Evolutionary conservation across 805 yeast genomes (phyloP).

Genomic region (Nakazawaea siamensis): DNA sequence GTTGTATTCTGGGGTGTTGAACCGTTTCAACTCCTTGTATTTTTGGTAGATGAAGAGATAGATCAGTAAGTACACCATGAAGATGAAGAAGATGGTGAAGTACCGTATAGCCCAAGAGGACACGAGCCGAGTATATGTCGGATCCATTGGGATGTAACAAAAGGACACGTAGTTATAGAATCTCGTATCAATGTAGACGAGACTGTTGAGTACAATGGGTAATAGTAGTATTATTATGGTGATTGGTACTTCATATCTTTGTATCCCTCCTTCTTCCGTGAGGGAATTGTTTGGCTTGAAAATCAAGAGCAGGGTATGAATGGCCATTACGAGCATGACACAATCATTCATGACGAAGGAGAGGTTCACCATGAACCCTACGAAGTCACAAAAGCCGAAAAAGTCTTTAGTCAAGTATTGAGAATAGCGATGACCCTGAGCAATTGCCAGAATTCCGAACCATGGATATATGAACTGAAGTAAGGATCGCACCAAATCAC

Average conservation of each 20-base stretch:
- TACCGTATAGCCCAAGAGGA: conserved; percentile 80
- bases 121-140: conserved; percentile 64
- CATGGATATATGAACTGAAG: conserved; percentile 3
- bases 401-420: not conserved
- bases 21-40: conserved; percentile 37
- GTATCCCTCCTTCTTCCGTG: conserved; percentile 68
- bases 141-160: conserved; percentile 70
- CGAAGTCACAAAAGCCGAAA: conserved; percentile 43
- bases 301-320: conserved; percentile 70
- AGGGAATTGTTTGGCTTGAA: conserved; percentile 43
- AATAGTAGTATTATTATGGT: conserved; percentile 48
- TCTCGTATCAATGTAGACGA: conserved; percentile 57
- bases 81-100: conserved; percentile 50
- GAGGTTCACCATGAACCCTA: conserved; percentile 75
- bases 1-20: not conserved
- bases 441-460: conserved; percentile 1
- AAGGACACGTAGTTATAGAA: conserved; percentile 59
- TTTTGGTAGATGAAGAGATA: conserved; percentile 64
- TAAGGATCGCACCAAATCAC: conserved; percentile 1
- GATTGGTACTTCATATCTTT: conserved; percentile 43
- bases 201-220: conserved; percentile 63
- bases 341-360: conserved; percentile 81
- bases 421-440: not conserved
- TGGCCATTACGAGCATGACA: conserved; percentile 72
- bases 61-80: conserved; percentile 57